Evolutionary conservation across 257 asterid species (phyloP).

Genomic region (Solanum clarkiae): DNA sequence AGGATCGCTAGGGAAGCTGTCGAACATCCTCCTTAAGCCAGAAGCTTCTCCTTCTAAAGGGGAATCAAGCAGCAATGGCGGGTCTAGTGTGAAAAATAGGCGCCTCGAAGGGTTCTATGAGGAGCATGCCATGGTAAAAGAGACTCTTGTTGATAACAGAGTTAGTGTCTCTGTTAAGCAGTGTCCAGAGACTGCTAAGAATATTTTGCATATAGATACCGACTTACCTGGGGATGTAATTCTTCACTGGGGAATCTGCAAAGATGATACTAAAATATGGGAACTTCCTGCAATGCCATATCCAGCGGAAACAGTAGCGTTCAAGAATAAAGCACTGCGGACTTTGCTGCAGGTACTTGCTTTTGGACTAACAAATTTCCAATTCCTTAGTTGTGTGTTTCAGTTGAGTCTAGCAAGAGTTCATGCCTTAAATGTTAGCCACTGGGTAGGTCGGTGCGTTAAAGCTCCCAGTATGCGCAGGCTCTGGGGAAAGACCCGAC

Average conservation of each 20-base stretch:
- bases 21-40: slow-evolving; percentile 41
- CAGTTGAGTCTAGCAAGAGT: not conserved
- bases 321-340: slow-evolving; percentile 73
- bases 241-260: slow-evolving; percentile 91
- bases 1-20: slow-evolving; percentile 58
- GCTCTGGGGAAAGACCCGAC: no score
- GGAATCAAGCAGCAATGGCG: slow-evolving; percentile 18
- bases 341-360: slow-evolving; percentile 59
- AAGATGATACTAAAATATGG: slow-evolving; percentile 51
- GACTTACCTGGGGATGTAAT: slow-evolving; percentile 81
- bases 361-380: not conserved
- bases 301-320: slow-evolving; percentile 60
- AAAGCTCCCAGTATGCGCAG: no score
- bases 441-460: no score
- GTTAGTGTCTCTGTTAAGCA: slow-evolving; percentile 52
- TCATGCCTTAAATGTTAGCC: not conserved
- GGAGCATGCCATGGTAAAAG: slow-evolving; percentile 60
- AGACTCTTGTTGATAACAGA: slow-evolving; percentile 29
- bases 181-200: slow-evolving; percentile 34
- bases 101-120: slow-evolving; percentile 62
- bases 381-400: not conserved
- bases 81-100: slow-evolving; percentile 15
- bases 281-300: slow-evolving; percentile 70
- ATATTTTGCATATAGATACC: slow-evolving; percentile 60
- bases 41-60: slow-evolving; percentile 29